phyloP scores from a whole-genome alignment of 129 eudicot species.

The Lonicera japonica region DNA sequence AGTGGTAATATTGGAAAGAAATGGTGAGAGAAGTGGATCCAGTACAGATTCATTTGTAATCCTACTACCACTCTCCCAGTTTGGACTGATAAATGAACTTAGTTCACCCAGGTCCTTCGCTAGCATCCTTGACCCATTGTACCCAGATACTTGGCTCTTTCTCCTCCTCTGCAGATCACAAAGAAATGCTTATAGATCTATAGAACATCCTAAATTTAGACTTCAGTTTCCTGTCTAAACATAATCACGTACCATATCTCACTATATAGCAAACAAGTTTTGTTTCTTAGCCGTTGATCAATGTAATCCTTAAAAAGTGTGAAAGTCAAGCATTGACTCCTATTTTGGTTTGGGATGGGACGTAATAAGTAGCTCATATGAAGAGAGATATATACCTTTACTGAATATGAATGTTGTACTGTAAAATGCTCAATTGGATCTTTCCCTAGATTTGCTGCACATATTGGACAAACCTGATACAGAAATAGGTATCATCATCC shows the following conservation, averaged over 20 bases:
- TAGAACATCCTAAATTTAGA: no score
- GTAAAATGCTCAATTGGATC: conserved; percentile 69
- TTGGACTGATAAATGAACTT: conserved; percentile 22
- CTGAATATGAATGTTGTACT: conserved; percentile 69
- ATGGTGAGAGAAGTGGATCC: conserved; percentile 75
- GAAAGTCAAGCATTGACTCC: no score
- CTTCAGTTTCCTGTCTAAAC: no score
- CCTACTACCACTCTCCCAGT: conserved; percentile 13
- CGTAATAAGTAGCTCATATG: background rate
- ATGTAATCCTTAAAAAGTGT: no score
- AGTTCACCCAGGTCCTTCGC: conserved; percentile 38
- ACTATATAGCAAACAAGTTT: no score
- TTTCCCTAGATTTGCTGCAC: conserved; percentile 84
- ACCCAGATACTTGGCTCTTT: conserved; percentile 52
- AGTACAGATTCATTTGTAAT: conserved; percentile 43
- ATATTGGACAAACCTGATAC: conserved; percentile 84
- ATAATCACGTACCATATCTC: no score
- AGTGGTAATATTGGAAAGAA: conserved; percentile 36
- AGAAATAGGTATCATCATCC: background rate
- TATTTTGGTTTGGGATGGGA: no score
- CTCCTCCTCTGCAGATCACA: conserved; percentile 50
- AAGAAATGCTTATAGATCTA: background rate
- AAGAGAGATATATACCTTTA: conserved; percentile 40
- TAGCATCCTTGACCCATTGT: conserved; percentile 25
- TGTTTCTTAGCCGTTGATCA: no score